Conservation (phyloP, 257 asterid genomes). For the Cinchona pubescens region DNA sequence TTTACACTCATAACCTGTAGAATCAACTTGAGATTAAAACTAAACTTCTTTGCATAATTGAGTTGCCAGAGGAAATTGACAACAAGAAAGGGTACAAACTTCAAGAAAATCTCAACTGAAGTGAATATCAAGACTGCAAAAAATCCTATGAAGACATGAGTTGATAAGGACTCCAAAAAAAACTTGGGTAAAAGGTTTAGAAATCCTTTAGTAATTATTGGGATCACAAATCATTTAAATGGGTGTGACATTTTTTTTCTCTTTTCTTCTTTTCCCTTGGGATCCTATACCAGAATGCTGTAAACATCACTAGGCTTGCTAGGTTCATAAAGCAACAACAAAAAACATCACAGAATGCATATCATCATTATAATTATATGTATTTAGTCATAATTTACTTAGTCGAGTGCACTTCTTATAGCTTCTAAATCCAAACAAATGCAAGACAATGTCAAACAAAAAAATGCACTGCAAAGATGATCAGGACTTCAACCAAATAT, state of each 20-base stretch:
- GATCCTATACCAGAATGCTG: background rate
- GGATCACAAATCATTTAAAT: background rate
- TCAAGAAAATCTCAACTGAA: background rate
- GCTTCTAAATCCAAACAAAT: background rate
- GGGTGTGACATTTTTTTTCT: too few relatives aligned
- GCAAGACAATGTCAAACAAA: background rate
- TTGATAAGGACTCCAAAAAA: background rate
- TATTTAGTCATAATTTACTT: background rate
- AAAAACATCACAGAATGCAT: background rate
- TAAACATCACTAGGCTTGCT: background rate
- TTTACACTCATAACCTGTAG: slow-evolving; percentile 98
- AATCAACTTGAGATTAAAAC: slow-evolving; percentile 8
- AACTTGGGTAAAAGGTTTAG: background rate
- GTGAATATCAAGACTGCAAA: too few relatives aligned
- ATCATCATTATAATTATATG: background rate
- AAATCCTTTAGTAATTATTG: background rate
- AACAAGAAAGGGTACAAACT: background rate
- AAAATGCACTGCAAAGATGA: background rate
- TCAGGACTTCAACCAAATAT: background rate
- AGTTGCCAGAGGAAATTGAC: background rate
- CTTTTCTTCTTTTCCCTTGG: too few relatives aligned
- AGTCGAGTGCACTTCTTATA: background rate
- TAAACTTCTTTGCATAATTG: background rate
- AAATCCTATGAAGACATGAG: background rate
- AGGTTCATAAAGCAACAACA: background rate